Percentiles rank a stretch among this genome's conserved stretches.
Evolutionary conservation across 306 rosid species (phyloP).

Genomic region (Fagus crenata): DNA sequence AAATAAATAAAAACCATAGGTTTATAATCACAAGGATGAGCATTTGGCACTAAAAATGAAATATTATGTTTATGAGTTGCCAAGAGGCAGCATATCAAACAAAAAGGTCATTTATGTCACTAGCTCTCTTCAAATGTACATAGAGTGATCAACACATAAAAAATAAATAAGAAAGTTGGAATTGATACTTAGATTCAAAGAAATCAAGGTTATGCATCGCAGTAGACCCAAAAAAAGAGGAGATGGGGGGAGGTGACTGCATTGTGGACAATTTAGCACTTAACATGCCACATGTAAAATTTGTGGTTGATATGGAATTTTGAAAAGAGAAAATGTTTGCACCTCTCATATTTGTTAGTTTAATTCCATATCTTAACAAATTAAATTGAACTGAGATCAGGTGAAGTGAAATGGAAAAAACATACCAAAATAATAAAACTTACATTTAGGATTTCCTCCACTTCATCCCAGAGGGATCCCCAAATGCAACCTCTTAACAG

Average conservation of each 20-base stretch:
- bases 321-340: too few relatives aligned
- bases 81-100: neutral
- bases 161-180: neutral
- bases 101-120: neutral
- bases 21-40: neutral
- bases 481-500: slow-evolving; percentile 66
- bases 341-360: too few relatives aligned
- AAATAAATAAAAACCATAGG: neutral
- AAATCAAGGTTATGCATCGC: neutral
- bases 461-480: slow-evolving; percentile 74
- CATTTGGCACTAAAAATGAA: too few relatives aligned
- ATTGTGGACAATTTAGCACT: neutral
- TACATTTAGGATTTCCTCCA: slow-evolving; percentile 69
- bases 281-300: too few relatives aligned
- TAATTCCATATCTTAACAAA: neutral
- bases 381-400: neutral
- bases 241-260: neutral
- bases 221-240: neutral
- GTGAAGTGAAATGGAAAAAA: neutral
- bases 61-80: too few relatives aligned
- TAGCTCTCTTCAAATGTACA: neutral
- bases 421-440: slow-evolving; percentile 23
- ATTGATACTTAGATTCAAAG: neutral
- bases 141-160: neutral
- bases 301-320: too few relatives aligned